Conservation (phyloP, 2,329 filamentous ascomycete genomes). For the Eutypella sp. region DNA sequence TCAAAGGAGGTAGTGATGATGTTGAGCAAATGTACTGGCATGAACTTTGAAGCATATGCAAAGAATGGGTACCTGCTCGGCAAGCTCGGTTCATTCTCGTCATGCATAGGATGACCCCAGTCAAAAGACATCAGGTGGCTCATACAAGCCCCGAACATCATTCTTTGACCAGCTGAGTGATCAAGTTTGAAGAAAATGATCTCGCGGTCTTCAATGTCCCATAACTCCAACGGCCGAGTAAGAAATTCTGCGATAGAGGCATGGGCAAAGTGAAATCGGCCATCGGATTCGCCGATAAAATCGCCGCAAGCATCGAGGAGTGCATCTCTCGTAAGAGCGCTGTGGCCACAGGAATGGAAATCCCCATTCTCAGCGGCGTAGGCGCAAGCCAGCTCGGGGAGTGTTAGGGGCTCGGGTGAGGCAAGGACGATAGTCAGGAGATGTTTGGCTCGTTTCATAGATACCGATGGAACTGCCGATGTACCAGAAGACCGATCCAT, state of each 20-base stretch:
- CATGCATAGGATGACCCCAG: too few species aligned
- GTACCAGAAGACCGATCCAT: neutral
- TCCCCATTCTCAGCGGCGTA: conserved; percentile 1
- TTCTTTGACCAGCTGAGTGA: too few species aligned
- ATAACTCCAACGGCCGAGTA: conserved; percentile 1
- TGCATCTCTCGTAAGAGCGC: conserved; percentile 1
- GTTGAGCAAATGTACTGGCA: too few species aligned
- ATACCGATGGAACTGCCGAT: conserved; percentile 3
- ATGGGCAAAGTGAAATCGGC: conserved; percentile 4
- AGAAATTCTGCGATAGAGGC: conserved; percentile 7
- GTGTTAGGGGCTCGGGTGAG: conserved; percentile 5
- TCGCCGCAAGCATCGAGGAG: conserved; percentile 6
- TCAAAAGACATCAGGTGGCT: too few species aligned
- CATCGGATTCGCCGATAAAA: conserved; percentile 4
- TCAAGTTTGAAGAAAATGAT: too few species aligned
- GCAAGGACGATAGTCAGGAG: conserved; percentile 6
- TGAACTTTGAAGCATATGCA: too few species aligned
- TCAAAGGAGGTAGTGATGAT: too few species aligned
- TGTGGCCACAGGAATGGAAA: conserved; percentile 2
- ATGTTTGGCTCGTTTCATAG: conserved; percentile 6
- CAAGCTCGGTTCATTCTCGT: too few species aligned
- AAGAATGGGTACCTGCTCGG: too few species aligned
- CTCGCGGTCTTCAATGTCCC: conserved; percentile 6
- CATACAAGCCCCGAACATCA: too few species aligned
- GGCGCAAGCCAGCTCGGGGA: conserved; percentile 4